phyloP scores from a whole-genome alignment of 352 stramenopile species.

The Pythium rishiriense region DNA sequence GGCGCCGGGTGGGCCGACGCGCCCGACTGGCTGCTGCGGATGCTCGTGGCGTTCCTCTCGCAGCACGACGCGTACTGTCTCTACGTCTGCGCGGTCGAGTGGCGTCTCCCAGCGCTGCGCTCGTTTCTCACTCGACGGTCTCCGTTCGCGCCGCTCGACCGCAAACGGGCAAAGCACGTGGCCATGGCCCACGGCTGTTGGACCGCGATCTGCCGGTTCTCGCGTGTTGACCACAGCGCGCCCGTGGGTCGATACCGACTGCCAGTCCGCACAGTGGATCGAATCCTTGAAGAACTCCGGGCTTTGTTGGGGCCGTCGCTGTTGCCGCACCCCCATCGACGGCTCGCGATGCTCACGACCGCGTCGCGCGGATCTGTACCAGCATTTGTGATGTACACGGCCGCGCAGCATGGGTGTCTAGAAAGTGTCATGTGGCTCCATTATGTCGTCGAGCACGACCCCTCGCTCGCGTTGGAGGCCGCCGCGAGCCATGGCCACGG shows the following conservation, averaged over 20 bases:
- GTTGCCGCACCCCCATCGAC: background rate
- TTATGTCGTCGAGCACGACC: background rate
- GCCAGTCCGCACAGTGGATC: background rate
- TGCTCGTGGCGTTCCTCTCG: background rate
- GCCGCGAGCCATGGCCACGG: background rate
- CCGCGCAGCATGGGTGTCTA: background rate
- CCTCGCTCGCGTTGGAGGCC: background rate
- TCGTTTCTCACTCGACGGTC: background rate
- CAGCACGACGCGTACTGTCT: background rate
- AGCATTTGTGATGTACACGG: constrained; percentile 1
- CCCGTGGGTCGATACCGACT: background rate
- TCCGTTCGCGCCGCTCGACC: background rate
- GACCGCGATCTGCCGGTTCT: background rate
- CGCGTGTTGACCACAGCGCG: background rate
- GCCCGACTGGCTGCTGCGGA: background rate
- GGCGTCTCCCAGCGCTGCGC: background rate
- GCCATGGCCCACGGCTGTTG: background rate
- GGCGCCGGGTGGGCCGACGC: background rate
- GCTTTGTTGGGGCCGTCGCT: background rate
- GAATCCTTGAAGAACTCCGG: background rate
- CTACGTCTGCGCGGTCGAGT: background rate
- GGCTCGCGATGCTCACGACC: constrained; percentile 4
- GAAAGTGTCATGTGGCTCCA: constrained; percentile 13
- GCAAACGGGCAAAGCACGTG: background rate
- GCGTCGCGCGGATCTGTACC: background rate